Evolutionary conservation across 2,329 filamentous ascomycete genomes (phyloP).

Genomic region (Ceratocystis albifundus): DNA sequence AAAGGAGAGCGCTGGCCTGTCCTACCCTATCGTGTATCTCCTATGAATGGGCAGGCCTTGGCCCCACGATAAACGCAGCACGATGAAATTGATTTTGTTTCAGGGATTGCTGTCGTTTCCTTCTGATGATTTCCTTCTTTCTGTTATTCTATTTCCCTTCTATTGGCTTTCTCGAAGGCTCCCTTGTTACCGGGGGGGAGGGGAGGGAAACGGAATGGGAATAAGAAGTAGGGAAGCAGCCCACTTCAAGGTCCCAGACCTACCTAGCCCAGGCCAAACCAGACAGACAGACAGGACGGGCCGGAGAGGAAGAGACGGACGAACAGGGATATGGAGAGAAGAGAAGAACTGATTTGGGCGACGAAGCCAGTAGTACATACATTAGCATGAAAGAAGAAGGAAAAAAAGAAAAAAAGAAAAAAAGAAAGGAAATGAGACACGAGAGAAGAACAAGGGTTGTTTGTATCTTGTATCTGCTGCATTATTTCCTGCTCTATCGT

Average conservation of each 20-base stretch:
- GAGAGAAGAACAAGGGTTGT: not conserved
- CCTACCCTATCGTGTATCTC: too few species aligned
- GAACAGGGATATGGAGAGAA: not conserved
- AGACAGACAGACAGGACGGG: slow-evolving; percentile 7
- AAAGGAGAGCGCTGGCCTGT: too few species aligned
- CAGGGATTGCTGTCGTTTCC: not conserved
- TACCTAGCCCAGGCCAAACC: not conserved
- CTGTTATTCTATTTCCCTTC: not conserved
- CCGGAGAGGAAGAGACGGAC: not conserved
- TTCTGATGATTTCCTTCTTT: not conserved
- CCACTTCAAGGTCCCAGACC: not conserved
- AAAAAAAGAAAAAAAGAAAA: slow-evolving; percentile 10
- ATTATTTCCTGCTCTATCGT: too few species aligned
- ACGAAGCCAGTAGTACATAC: not conserved
- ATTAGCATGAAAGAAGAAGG: not conserved
- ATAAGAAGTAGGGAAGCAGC: not conserved
- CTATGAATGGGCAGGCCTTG: too few species aligned
- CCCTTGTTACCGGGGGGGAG: not conserved
- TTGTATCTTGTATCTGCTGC: too few species aligned
- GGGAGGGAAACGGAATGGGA: too few species aligned
- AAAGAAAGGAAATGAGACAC: slow-evolving; percentile 2
- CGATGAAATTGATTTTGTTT: not conserved
- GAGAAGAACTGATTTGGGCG: not conserved
- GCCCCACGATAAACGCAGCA: too few species aligned
- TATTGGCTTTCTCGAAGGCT: slow-evolving; percentile 1